Conservation (phyloP, 2,329 filamentous ascomycete genomes). For the Trichoderma koningii region DNA sequence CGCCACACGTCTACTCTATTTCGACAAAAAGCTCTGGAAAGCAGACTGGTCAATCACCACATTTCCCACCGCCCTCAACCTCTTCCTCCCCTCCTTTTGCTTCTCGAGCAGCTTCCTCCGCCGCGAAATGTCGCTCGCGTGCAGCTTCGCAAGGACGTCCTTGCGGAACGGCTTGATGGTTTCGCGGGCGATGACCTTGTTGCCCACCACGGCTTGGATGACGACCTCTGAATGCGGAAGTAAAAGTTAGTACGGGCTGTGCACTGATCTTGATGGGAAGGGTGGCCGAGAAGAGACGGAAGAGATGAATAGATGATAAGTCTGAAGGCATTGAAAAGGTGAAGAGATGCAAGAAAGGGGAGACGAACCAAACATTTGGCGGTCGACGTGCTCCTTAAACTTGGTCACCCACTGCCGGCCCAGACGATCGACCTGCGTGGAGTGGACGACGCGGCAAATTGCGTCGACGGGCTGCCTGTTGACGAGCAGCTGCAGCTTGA, state of each 20-base stretch:
- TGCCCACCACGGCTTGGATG: constrained; percentile 87
- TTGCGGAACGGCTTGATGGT: constrained; percentile 97
- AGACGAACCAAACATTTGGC: constrained; percentile 77
- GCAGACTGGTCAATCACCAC: constrained; percentile 95
- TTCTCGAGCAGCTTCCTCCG: constrained; percentile 88
- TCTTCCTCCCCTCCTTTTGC: constrained; percentile 94
- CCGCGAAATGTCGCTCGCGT: constrained; percentile 83
- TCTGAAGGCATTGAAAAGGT: no score
- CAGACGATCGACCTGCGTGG: constrained; percentile 75
- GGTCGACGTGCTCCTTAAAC: constrained; percentile 94
- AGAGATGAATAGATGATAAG: no score
- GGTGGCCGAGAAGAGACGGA: neutral
- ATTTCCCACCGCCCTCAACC: constrained; percentile 79
- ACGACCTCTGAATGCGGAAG: constrained; percentile 65
- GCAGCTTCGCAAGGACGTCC: constrained; percentile 89
- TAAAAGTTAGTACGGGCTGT: neutral
- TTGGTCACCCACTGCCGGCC: constrained; percentile 89
- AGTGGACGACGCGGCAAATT: constrained; percentile 85
- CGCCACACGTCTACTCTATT: neutral
- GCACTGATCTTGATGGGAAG: no score
- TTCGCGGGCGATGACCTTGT: constrained; percentile 82
- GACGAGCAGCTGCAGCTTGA: constrained; percentile 89
- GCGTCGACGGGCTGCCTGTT: constrained; percentile 94
- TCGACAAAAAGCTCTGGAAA: constrained; percentile 86
- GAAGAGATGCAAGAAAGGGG: neutral